Conservation (phyloP, 768 basidiomycete genomes). For the Mycena crocata region DNA sequence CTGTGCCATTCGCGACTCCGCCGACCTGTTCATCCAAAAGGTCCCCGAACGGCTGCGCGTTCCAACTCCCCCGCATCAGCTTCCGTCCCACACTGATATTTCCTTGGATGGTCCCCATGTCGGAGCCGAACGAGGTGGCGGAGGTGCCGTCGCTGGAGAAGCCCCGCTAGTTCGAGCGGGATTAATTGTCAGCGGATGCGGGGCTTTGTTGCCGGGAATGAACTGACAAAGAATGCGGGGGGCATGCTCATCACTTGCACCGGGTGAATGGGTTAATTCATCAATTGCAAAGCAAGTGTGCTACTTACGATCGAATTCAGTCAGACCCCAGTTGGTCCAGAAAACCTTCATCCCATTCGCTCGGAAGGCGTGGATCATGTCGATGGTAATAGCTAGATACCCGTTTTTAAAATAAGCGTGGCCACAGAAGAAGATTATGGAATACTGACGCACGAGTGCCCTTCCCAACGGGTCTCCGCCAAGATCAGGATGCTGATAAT, state of each 20-base stretch:
- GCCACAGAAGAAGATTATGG: not conserved
- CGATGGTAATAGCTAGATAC: conserved; percentile 41
- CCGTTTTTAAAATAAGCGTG: not conserved
- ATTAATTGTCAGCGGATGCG: not conserved
- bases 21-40: conserved; percentile 42
- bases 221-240: conserved; percentile 40
- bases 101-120: conserved; percentile 47
- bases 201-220: not conserved
- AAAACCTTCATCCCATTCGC: conserved; percentile 44
- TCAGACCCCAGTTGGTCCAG: conserved; percentile 49
- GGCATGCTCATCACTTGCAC: conserved; percentile 44
- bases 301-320: conserved; percentile 45
- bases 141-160: conserved; percentile 46
- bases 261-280: not conserved
- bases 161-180: conserved; percentile 29
- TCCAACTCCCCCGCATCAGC: conserved; percentile 47
- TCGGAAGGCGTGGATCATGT: conserved; percentile 46
- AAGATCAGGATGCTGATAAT: conserved; percentile 38
- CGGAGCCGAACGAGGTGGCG: conserved; percentile 44
- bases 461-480: conserved; percentile 45
- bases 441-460: conserved; percentile 44
- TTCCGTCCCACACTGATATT: conserved; percentile 45
- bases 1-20: conserved; percentile 46
- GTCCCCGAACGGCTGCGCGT: conserved; percentile 45
- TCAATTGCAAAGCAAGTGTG: not conserved